Evolutionary conservation across 2,329 filamentous ascomycete genomes (phyloP), one percentile per base, ranked within the genome.

Genomic region (Didymella pomorum): DNA sequence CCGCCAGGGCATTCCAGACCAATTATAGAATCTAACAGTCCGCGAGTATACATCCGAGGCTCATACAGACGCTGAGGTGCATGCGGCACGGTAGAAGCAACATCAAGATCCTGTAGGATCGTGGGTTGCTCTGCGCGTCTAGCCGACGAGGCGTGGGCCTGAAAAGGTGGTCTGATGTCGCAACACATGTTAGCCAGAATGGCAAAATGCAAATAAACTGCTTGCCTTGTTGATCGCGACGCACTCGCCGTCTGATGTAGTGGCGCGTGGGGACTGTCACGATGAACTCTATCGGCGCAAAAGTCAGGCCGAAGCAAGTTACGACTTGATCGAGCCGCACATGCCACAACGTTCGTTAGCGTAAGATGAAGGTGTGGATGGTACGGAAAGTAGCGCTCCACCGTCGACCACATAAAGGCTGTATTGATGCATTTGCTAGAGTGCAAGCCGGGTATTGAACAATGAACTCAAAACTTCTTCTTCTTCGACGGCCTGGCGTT

Each of bases 401-500:
- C 29, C 3, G 25, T 52, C 43, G 5, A 31, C 49, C 49, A 51
- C 44, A 44, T 53, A 58, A 50, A 50, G 41, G 51, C 21, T 54
- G 46, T 51, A 50, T 45, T 58, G 50, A 58, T 60, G 43, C 57
- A 47, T 56, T 25, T 52, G 52, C 57, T 60, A 60, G 35, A 47
- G 50, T 47, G 29, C 52, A 26, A 56, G 46, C 52, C 52, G 57
- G 57, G 57, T 60, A 60, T 60, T 56, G 57, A 55, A 60, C 52
- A 60, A 55, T 55, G 37, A 60, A 60, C 59, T 75, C 66, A 78
- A 58, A 71, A 63, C 59, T 79, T 81, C 64, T 75, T 80, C 80
- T 85, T 92, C 79, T 84, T 90, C 39, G 84, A 74, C 8, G 93
- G 93, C 70, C 94, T 83, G 9, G 91, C 93, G 77, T 97, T 98